Evolutionary conservation across 1,284 basidiomycete species (phyloP), one percentile per base, ranked within the genome.

Genomic region (Hemileia vastatrix): DNA sequence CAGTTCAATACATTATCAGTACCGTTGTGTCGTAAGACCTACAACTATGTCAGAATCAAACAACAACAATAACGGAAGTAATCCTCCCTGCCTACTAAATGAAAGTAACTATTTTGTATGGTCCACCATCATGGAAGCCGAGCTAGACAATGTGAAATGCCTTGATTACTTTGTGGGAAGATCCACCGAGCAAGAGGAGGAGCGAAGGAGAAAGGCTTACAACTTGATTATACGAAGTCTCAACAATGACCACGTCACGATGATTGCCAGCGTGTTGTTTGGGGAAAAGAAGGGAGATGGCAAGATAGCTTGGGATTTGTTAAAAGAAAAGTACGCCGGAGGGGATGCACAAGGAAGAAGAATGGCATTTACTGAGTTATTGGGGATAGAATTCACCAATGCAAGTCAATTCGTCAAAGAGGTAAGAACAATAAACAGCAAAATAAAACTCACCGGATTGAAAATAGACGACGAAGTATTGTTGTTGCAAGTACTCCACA

Each of bases 401-500:
- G 31, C 49, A 5, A 51, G 31, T 24, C 21, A 51, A 24, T 51
- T 51, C 23, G 49, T 51, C 49, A 51, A 51, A 27, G 49, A 51
- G 31, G 31, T 51, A 8, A 13, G 18, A 4, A 18, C 13, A 6
- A 27, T 19, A 13, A 51, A 24, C 18, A 51, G 49, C 31, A 51
- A 51, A 21, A 51, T 51, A 15, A 18, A 24, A 51, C 23, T 27
- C 15, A 24, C 18, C 4, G 21, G 49, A 4, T 15, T 51, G 21
- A 27, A 51, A 24, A 24, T 51, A 19, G 31, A 51, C 13, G 49
- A 51, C 21, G 21, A 51, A 51, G 49, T 6, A 13, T 18, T 51
- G 13, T 13, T 27, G 15, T 24, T 51, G 23, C 31, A 24, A 21
- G 31, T 51, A 19, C n/a, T 51, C 18, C 23, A 51, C 21, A 51